phyloP scores from a whole-genome alignment of 1,139 yeast species.

The Pichia sp. region DNA sequence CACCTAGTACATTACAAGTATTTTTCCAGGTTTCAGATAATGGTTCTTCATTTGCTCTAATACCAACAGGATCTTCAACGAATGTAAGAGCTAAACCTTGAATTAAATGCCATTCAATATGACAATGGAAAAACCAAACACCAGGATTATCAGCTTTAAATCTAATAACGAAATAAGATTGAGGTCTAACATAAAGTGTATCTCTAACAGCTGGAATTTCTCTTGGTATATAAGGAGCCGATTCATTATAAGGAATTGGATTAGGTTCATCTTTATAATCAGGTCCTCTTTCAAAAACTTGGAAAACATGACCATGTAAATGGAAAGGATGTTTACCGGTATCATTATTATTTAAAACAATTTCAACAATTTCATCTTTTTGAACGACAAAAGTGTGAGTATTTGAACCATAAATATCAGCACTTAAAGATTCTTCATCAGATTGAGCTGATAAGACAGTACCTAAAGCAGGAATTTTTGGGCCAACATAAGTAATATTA shows the following conservation, averaged over 20 bases:
- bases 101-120: slow-evolving; percentile 59
- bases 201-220: slow-evolving; percentile 46
- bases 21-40: slow-evolving; percentile 52
- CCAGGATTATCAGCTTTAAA: slow-evolving; percentile 58
- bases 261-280: slow-evolving; percentile 39
- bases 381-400: slow-evolving; percentile 68
- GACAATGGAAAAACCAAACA: slow-evolving; percentile 63
- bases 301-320: slow-evolving; percentile 81
- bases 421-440: slow-evolving; percentile 51
- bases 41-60: slow-evolving; percentile 42
- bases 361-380: slow-evolving; percentile 63
- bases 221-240: slow-evolving; percentile 51
- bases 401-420: slow-evolving; percentile 68
- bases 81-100: slow-evolving; percentile 52
- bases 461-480: slow-evolving; percentile 76
- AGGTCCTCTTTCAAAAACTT: slow-evolving; percentile 50
- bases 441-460: slow-evolving; percentile 57
- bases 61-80: slow-evolving; percentile 47
- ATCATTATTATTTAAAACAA: slow-evolving; percentile 67
- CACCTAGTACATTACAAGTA: slow-evolving; percentile 49
- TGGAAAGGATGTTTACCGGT: slow-evolving; percentile 94
- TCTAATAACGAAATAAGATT: slow-evolving; percentile 50
- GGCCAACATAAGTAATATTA: slow-evolving; percentile 66
- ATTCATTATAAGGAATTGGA: slow-evolving; percentile 43
- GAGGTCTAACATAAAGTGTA: slow-evolving; percentile 45